Conservation (phyloP, 169 alveolate species). For the Blepharisma undulans region DNA sequence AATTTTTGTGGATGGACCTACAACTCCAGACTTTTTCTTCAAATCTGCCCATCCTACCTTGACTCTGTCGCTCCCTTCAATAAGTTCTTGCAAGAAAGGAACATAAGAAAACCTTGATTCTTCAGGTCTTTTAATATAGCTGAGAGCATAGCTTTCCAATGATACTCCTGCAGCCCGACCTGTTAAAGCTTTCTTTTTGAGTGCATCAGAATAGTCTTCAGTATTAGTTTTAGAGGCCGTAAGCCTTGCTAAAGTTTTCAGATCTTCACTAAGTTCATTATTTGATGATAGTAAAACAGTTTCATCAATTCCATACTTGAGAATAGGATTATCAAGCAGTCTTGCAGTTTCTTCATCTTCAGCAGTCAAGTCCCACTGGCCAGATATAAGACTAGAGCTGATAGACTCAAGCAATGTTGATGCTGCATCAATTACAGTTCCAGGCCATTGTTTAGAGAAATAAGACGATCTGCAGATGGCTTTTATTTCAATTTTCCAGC, state of each 20-base stretch:
- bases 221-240: not conserved
- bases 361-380: not conserved
- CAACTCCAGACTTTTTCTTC: not conserved
- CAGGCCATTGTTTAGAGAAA: not conserved
- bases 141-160: not conserved
- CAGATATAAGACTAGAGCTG: not conserved
- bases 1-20: not conserved
- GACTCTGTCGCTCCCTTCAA: not conserved
- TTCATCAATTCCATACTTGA: not conserved
- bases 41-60: not conserved
- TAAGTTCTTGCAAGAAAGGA: not conserved
- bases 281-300: not conserved
- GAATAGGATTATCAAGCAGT: not conserved
- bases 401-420: not conserved
- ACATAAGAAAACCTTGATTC: not conserved
- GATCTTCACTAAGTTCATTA: not conserved
- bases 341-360: slow-evolving; percentile 25
- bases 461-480: not conserved
- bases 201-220: not conserved
- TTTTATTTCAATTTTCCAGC: slow-evolving; percentile 32
- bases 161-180: not conserved
- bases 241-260: not conserved
- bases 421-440: not conserved
- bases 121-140: not conserved
- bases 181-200: not conserved